These are phyloP conservation scores for Chamaecyparis obtusa DNA, from an alignment of 75 land plant species.

Conservation along the genomic window DNA sequence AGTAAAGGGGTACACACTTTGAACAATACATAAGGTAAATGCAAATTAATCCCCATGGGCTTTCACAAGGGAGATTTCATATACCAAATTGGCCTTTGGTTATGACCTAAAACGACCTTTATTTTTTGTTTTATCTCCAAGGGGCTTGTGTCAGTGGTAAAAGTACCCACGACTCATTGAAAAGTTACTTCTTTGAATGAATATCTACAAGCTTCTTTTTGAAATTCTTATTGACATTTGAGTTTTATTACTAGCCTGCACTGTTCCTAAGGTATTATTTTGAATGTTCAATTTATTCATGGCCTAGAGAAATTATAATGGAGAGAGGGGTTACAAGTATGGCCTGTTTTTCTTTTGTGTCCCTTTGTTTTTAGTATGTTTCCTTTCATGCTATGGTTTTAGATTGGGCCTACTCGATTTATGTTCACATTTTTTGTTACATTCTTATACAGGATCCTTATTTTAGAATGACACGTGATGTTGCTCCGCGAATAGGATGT, in stretches of 20 bases:
- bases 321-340: background rate
- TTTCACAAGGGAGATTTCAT: background rate
- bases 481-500: constrained; percentile 90
- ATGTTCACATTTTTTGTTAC: constrained; percentile 6
- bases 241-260: background rate
- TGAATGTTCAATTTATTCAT: background rate
- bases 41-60: background rate
- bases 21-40: background rate
- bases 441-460: constrained; percentile 82
- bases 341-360: background rate
- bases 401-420: background rate
- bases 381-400: background rate
- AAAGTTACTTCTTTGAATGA: background rate
- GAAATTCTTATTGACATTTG: background rate
- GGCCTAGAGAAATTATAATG: background rate
- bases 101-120: background rate
- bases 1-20: background rate
- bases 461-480: constrained; percentile 97
- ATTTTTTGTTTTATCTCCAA: background rate
- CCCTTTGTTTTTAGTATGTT: background rate
- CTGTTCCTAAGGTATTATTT: background rate
- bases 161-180: background rate
- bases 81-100: background rate
- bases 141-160: background rate
- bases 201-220: background rate